Base-by-base conservation (phyloP, 768 basidiomycete species). In the Pleurotus giganteus region DNA sequence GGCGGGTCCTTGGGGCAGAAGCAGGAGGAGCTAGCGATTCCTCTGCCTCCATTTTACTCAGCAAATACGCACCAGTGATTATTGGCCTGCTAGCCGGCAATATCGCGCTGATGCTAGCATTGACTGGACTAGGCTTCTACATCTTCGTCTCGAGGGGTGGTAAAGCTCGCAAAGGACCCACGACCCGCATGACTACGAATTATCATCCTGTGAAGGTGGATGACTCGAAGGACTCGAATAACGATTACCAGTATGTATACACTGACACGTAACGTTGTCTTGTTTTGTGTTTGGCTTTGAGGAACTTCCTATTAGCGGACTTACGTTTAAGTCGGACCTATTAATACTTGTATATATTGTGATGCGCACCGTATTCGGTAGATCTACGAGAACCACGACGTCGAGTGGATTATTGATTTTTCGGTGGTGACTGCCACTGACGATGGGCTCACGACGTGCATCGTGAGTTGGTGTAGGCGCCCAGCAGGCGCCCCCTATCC, bases 201-300 rank as follows among this genome's bases (percentile, higher is more conserved):
- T 47, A 47, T n/a, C 46, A 47, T 17, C 27, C 46, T 19, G 46
- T 47, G 27, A 47, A 47, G 28, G n/a, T 47, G 27, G 46, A 47
- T 17, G 46, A 47, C 15, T 32, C 46, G 17, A 47, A 47, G n/a
- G 46, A 47, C 46, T n/a, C 15, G 3, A 23, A 47, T 17, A 28
- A 17, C 21, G 46, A 28, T 28, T 47, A 47, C 13, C 46, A 27
- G 12, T 47, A 47, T 31, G 46, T n/a, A n/a, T n/a, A n/a, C n/a
- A n/a, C n/a, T n/a, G n/a, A 47, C 29, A 27, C 46, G 13, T 47
- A 47, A 15, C 23, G 27, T 41, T 32, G 31, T 6, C 13, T 32
- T 32, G 31, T n/a, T n/a, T n/a, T n/a, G n/a, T n/a, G n/a, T n/a
- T n/a, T n/a, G n/a, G n/a, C n/a, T n/a, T n/a, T n/a, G n/a, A n/a